Conservation (phyloP, 495 filamentous ascomycete genomes). For the Xylaria grammica region DNA sequence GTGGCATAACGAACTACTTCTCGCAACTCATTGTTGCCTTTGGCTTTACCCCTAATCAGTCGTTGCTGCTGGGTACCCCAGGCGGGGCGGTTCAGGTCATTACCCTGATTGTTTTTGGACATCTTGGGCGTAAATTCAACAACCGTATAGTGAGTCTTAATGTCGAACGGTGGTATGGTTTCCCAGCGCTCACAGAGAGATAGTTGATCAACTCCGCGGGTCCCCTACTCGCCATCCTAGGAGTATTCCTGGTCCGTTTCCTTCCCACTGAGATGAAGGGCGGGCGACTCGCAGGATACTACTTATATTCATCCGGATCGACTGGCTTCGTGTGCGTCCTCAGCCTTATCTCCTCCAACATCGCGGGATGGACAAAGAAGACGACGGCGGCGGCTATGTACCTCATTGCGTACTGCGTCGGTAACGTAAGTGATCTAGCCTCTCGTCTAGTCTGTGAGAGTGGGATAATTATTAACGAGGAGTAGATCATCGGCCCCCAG, state of each 20-base stretch:
- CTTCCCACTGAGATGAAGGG: conserved; percentile 63
- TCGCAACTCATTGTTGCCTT: conserved; percentile 67
- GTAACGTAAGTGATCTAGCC: conserved; percentile 58
- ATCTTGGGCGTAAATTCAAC: conserved; percentile 61
- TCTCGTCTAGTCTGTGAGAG: conserved; percentile 12
- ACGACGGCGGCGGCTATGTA: conserved; percentile 74
- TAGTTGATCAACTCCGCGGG: conserved; percentile 10
- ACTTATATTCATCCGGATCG: conserved; percentile 64
- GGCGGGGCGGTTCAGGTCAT: conserved; percentile 71
- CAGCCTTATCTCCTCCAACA: conserved; percentile 67
- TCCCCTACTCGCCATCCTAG: conserved; percentile 48
- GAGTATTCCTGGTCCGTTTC: conserved; percentile 69
- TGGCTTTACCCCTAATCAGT: conserved; percentile 62
- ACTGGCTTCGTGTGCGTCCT: conserved; percentile 64
- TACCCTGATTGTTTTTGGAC: conserved; percentile 62
- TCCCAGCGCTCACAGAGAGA: not conserved
- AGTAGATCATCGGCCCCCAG: conserved; percentile 48
- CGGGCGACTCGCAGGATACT: conserved; percentile 67
- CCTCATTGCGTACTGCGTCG: conserved; percentile 68
- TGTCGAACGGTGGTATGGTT: not conserved
- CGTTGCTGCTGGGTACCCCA: conserved; percentile 69
- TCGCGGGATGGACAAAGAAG: conserved; percentile 78
- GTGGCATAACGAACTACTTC: conserved; percentile 76
- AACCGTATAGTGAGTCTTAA: conserved; percentile 53
- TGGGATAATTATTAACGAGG: not conserved